A percentile compares a stretch with the other conserved stretches of the same genome.
Conservation (phyloP, 2,329 filamentous ascomycete genomes). For the Elsinoe necatrix region DNA sequence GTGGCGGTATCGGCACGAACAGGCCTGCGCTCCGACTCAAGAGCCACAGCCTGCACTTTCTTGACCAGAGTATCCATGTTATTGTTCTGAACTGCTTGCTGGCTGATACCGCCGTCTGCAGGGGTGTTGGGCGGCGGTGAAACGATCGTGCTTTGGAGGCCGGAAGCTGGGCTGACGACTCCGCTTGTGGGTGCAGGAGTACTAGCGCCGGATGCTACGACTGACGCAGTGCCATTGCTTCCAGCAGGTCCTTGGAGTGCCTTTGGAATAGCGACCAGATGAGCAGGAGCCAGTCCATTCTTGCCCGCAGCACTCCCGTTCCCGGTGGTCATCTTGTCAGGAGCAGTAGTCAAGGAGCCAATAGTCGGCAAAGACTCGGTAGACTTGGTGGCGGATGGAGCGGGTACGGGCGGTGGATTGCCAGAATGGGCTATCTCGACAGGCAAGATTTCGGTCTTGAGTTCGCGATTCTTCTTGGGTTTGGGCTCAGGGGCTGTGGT, state of each 20-base stretch:
- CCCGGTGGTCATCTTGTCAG: neutral
- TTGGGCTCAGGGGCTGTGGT: slow-evolving; percentile 52
- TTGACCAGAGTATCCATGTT: neutral
- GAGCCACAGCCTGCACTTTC: neutral
- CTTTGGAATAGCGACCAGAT: neutral
- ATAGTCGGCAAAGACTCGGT: neutral
- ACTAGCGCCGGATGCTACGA: neutral
- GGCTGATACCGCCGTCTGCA: neutral
- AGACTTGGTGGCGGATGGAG: slow-evolving; percentile 4
- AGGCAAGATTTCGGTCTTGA: slow-evolving; percentile 51
- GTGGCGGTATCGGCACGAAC: neutral
- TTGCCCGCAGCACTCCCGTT: neutral
- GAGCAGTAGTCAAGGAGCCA: neutral
- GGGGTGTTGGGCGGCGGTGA: slow-evolving; percentile 9
- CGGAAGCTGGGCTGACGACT: neutral
- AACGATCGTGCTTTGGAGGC: neutral
- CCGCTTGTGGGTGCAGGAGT: neutral
- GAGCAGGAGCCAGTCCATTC: neutral
- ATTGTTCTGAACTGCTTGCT: neutral
- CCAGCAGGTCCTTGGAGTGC: neutral
- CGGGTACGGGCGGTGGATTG: neutral
- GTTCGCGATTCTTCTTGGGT: slow-evolving; percentile 54
- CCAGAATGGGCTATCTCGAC: slow-evolving; percentile 29
- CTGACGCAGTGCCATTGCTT: neutral
- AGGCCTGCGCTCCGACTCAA: neutral